Conservation (phyloP, 371 early-diverging fungal genomes). For the Mortierella polycephala region DNA sequence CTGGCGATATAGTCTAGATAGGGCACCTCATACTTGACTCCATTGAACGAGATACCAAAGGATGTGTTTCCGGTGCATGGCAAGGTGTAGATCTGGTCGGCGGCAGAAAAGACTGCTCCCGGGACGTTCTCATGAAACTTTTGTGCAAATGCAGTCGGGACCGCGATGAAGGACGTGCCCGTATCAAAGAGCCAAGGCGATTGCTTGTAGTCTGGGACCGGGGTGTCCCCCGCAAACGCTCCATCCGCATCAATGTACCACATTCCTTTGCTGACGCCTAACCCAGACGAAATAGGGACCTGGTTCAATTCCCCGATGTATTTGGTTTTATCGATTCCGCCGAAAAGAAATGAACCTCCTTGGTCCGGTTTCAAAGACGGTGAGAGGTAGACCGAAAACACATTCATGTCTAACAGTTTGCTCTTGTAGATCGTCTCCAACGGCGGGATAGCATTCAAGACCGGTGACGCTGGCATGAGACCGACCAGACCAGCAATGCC, state of each 20-base stretch:
- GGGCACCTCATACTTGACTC: conserved; percentile 38
- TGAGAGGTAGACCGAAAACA: conserved; percentile 50
- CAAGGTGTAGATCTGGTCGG: conserved; percentile 24
- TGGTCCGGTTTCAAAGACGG: conserved; percentile 13
- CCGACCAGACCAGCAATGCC: conserved; percentile 48
- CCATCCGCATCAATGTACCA: conserved; percentile 49
- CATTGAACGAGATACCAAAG: conserved; percentile 47
- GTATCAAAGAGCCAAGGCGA: conserved; percentile 54
- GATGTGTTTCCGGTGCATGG: conserved; percentile 46
- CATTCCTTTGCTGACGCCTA: conserved; percentile 29
- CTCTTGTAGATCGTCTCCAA: conserved; percentile 36
- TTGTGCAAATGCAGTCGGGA: conserved; percentile 35
- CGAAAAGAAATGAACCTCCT: conserved; percentile 52
- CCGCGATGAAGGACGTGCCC: conserved; percentile 54
- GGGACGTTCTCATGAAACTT: conserved; percentile 42
- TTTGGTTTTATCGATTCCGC: conserved; percentile 46
- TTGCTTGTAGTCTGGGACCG: conserved; percentile 28
- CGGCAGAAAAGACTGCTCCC: conserved; percentile 24
- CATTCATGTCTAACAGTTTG: conserved; percentile 50
- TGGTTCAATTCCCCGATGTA: conserved; percentile 32
- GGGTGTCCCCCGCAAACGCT: conserved; percentile 8
- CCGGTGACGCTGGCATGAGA: conserved; percentile 48
- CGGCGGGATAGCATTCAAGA: conserved; percentile 37
- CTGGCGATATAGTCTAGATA: conserved; percentile 40
- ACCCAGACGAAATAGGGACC: conserved; percentile 29